Conservation (phyloP, 129 eudicot genomes). For the Daucus carota region DNA sequence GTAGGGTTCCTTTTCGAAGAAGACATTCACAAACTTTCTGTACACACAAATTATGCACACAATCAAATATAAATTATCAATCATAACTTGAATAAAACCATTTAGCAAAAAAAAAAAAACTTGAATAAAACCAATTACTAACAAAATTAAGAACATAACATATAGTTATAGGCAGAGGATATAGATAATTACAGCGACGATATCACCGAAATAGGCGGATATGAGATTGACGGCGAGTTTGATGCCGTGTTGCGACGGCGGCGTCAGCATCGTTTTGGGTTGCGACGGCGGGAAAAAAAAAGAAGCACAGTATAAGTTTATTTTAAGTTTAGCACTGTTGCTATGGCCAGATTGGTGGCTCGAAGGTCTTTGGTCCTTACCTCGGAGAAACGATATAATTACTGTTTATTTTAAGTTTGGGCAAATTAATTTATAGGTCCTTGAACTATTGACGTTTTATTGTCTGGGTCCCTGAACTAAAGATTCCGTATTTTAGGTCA, state of each 20-base stretch:
- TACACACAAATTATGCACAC: neutral
- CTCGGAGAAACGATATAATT: no score
- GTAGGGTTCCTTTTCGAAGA: conserved; percentile 60
- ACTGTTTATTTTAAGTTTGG: no score
- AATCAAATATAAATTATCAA: neutral
- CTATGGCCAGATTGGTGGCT: no score
- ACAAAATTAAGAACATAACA: neutral
- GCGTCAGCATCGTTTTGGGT: conserved; percentile 24
- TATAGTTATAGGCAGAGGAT: neutral
- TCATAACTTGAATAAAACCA: neutral
- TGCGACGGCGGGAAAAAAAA: no score
- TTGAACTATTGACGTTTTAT: no score
- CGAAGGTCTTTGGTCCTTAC: no score
- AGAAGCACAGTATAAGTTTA: no score
- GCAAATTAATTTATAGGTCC: no score
- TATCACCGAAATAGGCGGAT: conserved; percentile 58
- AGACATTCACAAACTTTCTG: conserved; percentile 95
- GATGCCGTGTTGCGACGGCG: conserved; percentile 58
- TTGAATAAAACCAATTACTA: neutral
- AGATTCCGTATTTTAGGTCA: no score
- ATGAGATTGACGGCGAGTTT: conserved; percentile 65
- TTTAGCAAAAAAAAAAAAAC: no score
- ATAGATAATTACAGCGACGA: conserved; percentile 38
- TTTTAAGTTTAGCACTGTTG: no score
- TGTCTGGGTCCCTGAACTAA: no score